These are phyloP conservation scores for Didymella segeticola DNA, from an alignment of 2,329 filamentous ascomycete genomes.

Conservation along the genomic window DNA sequence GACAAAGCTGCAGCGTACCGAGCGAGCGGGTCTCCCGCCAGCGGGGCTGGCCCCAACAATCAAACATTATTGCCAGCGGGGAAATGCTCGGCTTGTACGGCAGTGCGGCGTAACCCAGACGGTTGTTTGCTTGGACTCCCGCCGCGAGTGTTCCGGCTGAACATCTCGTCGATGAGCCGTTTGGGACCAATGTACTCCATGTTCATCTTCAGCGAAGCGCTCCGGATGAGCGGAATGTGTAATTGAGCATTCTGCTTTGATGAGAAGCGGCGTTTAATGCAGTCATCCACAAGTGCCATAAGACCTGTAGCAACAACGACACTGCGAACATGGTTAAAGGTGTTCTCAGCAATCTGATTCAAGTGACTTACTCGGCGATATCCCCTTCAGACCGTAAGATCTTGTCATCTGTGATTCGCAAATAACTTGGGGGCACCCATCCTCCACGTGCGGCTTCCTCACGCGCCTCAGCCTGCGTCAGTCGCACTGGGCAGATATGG, in stretches of 20 bases:
- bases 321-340: slow-evolving; percentile 56
- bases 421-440: slow-evolving; percentile 88
- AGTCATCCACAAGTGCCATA: slow-evolving; percentile 87
- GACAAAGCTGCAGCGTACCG: slow-evolving; percentile 29
- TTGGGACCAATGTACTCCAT: slow-evolving; percentile 69
- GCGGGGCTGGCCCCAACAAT: slow-evolving; percentile 21
- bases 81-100: slow-evolving; percentile 20
- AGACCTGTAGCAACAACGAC: slow-evolving; percentile 90
- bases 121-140: slow-evolving; percentile 33
- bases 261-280: slow-evolving; percentile 81
- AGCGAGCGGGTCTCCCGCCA: slow-evolving; percentile 18
- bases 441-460: slow-evolving; percentile 80
- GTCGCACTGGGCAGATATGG: slow-evolving; percentile 81
- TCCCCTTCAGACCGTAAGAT: slow-evolving; percentile 76
- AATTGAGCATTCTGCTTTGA: slow-evolving; percentile 60
- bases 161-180: slow-evolving; percentile 68
- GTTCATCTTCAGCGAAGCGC: slow-evolving; percentile 60
- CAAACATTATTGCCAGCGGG: slow-evolving; percentile 20
- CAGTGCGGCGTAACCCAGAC: slow-evolving; percentile 34
- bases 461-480: slow-evolving; percentile 72
- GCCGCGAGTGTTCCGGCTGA: slow-evolving; percentile 56
- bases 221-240: slow-evolving; percentile 59
- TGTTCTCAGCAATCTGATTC: background rate
- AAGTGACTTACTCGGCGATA: slow-evolving; percentile 78
- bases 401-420: slow-evolving; percentile 83